Conservation (phyloP, 2,329 filamentous ascomycete species). For the Geosmithia flava region DNA sequence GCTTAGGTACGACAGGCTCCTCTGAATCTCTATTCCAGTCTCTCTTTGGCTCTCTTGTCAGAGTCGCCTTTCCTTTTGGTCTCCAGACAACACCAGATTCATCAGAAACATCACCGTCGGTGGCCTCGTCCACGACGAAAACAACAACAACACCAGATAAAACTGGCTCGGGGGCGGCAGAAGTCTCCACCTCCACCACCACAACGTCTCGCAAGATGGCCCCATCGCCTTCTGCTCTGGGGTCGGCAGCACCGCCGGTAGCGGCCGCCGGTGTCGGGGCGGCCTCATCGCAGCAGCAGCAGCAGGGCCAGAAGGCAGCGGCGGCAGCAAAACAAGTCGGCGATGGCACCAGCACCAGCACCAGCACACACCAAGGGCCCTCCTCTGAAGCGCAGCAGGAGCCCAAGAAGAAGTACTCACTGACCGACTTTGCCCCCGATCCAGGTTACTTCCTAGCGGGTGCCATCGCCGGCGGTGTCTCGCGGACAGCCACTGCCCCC, state of each 20-base stretch:
- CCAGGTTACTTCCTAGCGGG: constrained; percentile 97
- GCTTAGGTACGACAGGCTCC: constrained; percentile 73
- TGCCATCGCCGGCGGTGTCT: constrained; percentile 87
- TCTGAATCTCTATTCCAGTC: constrained; percentile 48
- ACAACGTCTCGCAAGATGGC: neutral
- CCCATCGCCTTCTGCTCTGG: neutral
- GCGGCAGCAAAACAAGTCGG: constrained; percentile 1
- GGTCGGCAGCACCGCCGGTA: constrained; percentile 1
- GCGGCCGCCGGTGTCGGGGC: neutral
- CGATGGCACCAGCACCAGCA: constrained; percentile 10
- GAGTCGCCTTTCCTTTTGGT: constrained; percentile 43
- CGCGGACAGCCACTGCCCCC: constrained; percentile 87
- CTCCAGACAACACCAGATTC: constrained; percentile 14
- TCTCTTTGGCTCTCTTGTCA: constrained; percentile 65
- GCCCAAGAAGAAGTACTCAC: constrained; percentile 32
- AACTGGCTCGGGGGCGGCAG: neutral
- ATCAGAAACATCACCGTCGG: constrained; percentile 2
- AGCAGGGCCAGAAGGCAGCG: constrained; percentile 9
- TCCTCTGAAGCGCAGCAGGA: constrained; percentile 20
- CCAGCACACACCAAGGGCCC: constrained; percentile 13
- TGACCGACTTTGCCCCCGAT: constrained; percentile 63
- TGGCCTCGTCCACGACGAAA: neutral
- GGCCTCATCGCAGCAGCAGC: neutral
- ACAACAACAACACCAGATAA: neutral
- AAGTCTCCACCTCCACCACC: neutral